Evolutionary conservation across 495 filamentous ascomycete species (phyloP).

Genomic region (Bombardia bombarda): DNA sequence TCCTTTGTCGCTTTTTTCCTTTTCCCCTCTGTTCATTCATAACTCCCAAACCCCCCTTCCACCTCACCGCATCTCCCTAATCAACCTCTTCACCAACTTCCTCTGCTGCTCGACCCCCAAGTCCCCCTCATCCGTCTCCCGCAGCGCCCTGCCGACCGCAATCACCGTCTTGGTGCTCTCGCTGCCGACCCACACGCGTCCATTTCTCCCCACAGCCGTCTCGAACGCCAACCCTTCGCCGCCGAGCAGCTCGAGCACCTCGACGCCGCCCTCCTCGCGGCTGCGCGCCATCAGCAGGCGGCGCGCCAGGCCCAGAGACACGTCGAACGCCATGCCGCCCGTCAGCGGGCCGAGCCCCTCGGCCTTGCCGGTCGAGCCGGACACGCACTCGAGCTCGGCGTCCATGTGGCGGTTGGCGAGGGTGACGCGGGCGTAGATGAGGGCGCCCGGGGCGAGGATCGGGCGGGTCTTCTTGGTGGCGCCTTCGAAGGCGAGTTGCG

Average conservation of each 20-base stretch:
- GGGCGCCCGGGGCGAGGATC: conserved; percentile 57
- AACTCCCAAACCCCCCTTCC: neutral
- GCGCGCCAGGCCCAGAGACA: conserved; percentile 73
- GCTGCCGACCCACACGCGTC: conserved; percentile 81
- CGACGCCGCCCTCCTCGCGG: conserved; percentile 55
- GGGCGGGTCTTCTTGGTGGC: conserved; percentile 90
- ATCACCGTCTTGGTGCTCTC: conserved; percentile 58
- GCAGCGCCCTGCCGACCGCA: conserved; percentile 71
- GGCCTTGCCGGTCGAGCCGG: conserved; percentile 75
- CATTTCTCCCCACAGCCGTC: conserved; percentile 90
- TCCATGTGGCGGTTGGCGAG: conserved; percentile 74
- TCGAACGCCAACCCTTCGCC: conserved; percentile 75
- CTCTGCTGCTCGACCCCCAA: conserved; percentile 67
- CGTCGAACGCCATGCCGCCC: conserved; percentile 79
- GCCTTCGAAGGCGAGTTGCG: conserved; percentile 82
- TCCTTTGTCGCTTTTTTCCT: neutral
- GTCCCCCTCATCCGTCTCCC: conserved; percentile 61
- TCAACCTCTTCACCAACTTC: conserved; percentile 64
- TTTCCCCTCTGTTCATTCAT: neutral
- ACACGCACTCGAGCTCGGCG: conserved; percentile 82
- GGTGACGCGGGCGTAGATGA: conserved; percentile 80
- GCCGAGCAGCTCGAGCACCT: conserved; percentile 80
- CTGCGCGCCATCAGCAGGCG: conserved; percentile 60
- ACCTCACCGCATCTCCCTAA: conserved; percentile 35
- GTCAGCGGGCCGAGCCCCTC: conserved; percentile 82